Conservation (phyloP, 1,284 basidiomycete genomes). For the Phellinidium pouzarii region DNA sequence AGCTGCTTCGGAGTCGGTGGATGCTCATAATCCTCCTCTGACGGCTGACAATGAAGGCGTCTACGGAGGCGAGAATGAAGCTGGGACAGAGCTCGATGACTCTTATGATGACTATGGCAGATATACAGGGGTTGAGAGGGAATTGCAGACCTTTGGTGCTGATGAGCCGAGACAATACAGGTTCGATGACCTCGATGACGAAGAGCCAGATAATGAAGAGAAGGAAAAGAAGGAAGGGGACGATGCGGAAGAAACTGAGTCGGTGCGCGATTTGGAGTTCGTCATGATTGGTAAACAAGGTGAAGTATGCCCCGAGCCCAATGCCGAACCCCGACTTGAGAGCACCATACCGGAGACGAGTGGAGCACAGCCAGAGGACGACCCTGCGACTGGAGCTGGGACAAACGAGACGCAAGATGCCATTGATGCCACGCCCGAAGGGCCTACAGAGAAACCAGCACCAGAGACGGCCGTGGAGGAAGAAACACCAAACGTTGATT, state of each 20-base stretch:
- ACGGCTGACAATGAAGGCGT: too few relatives aligned
- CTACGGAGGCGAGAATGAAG: too few relatives aligned
- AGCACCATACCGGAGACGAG: not conserved
- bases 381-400: too few relatives aligned
- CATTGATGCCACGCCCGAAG: not conserved
- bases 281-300: slow-evolving; percentile 1
- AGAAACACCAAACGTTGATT: not conserved
- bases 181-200: not conserved
- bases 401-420: too few relatives aligned
- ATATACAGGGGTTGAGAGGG: too few relatives aligned
- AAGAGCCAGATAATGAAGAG: not conserved
- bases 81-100: too few relatives aligned
- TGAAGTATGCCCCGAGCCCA: not conserved
- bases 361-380: not conserved
- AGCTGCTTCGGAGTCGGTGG: too few relatives aligned
- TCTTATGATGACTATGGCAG: too few relatives aligned
- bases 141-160: too few relatives aligned
- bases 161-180: too few relatives aligned
- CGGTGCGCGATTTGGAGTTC: not conserved
- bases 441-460: not conserved
- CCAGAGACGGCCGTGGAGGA: not conserved
- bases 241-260: not conserved
- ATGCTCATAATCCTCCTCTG: too few relatives aligned
- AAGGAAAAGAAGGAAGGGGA: not conserved
- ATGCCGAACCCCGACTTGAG: not conserved